Percentiles rank a stretch among this genome's conserved stretches.
Evolutionary conservation across 2,329 filamentous ascomycete species (phyloP).

Genomic region (Cordyceps fumosorosea): DNA sequence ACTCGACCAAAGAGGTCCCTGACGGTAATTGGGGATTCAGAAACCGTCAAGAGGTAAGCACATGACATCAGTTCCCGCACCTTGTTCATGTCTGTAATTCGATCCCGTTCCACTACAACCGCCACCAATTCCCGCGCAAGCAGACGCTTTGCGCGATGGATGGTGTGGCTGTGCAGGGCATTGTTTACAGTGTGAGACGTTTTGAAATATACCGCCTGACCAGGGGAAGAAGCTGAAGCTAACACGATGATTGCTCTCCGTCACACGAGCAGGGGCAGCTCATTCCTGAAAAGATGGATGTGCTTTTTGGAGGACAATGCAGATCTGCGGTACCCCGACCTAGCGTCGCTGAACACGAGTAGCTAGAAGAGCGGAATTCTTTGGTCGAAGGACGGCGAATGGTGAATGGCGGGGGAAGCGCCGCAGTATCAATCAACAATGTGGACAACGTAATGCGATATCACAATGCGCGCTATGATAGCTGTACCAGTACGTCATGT

Average conservation of each 20-base stretch:
- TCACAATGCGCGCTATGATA: neutral
- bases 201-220: slow-evolving; percentile 12
- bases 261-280: slow-evolving; percentile 58
- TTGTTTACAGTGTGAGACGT: slow-evolving; percentile 15
- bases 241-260: neutral
- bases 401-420: neutral
- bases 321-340: slow-evolving; percentile 81
- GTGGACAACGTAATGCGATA: neutral
- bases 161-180: neutral
- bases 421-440: neutral
- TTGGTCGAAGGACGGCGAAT: neutral
- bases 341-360: slow-evolving; percentile 31
- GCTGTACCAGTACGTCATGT: no score
- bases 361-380: neutral
- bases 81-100: neutral
- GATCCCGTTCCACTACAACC: neutral
- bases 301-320: slow-evolving; percentile 80
- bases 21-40: slow-evolving; percentile 87
- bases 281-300: slow-evolving; percentile 89
- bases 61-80: slow-evolving; percentile 7
- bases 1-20: slow-evolving; percentile 87
- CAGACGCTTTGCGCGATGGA: neutral
- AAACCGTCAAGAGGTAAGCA: slow-evolving; percentile 81
- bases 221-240: slow-evolving; percentile 7
- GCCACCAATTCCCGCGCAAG: neutral